Evolutionary conservation across 345 rosid genomes (phyloP).

Genomic region (Psidium friedrichsthalianum): DNA sequence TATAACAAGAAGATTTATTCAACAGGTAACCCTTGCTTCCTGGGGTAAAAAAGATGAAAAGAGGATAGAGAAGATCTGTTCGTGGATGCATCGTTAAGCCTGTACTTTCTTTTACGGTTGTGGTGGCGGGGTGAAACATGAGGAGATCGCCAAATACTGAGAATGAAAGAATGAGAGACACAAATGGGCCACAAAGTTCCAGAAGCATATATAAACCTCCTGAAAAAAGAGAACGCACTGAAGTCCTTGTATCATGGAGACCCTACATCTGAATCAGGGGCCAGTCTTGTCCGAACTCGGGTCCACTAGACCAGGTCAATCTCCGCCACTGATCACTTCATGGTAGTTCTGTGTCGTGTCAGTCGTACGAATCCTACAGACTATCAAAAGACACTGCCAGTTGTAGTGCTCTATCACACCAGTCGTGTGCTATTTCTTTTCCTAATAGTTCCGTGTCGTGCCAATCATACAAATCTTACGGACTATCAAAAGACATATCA

Average conservation of each 20-base stretch:
- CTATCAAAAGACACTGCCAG: no score
- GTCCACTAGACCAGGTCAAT: neutral
- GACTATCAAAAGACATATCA: no score
- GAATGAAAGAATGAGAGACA: neutral
- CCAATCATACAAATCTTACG: no score
- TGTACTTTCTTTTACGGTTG: neutral
- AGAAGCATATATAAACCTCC: neutral
- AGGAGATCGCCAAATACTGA: neutral
- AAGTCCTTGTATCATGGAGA: neutral
- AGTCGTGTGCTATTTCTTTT: no score
- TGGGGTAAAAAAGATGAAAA: neutral
- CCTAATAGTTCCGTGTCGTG: no score
- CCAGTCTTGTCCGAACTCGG: neutral
- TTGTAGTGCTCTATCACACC: no score
- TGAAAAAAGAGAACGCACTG: neutral
- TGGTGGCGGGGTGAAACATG: neutral
- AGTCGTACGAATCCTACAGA: no score
- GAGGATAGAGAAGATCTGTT: neutral
- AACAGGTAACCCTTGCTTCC: neutral
- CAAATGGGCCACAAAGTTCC: neutral
- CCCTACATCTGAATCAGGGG: neutral
- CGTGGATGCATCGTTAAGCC: neutral
- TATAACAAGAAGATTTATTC: neutral
- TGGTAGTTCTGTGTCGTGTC: no score
- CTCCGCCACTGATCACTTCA: neutral